phyloP scores from a whole-genome alignment of 2,329 filamentous ascomycete genomes.

The Colletotrichum trifolii region DNA sequence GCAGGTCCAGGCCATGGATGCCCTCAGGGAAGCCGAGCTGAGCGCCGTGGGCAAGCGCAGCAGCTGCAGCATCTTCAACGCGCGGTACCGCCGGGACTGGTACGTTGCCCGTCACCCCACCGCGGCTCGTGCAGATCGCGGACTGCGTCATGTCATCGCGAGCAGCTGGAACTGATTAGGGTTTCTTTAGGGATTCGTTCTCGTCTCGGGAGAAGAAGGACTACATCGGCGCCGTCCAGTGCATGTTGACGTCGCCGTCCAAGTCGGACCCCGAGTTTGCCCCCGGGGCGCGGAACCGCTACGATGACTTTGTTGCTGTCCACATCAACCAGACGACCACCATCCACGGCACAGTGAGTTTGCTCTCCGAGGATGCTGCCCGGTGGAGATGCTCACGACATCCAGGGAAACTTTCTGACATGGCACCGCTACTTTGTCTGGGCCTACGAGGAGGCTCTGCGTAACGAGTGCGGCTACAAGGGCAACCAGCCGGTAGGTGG shows the following conservation, averaged over 20 bases:
- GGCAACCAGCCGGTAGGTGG: conserved; percentile 33
- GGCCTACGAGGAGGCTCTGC: conserved; percentile 37
- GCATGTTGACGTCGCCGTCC: conserved; percentile 29
- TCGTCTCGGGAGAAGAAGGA: conserved; percentile 33
- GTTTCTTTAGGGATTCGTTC: conserved; percentile 4
- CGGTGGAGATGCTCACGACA: not conserved
- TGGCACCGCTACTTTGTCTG: conserved; percentile 38
- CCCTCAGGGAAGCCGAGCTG: conserved; percentile 3
- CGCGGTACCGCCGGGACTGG: conserved; percentile 32
- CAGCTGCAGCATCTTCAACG: conserved; percentile 31
- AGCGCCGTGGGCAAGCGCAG: conserved; percentile 17
- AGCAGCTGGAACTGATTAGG: not conserved
- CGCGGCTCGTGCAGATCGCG: not conserved
- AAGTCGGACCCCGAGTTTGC: conserved; percentile 22
- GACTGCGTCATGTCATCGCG: not conserved
- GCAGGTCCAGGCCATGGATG: conserved; percentile 9
- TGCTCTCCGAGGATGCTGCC: not conserved
- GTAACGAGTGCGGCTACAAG: conserved; percentile 36
- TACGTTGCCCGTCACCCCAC: not conserved
- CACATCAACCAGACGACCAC: conserved; percentile 32
- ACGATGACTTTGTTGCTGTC: conserved; percentile 39
- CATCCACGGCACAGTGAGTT: conserved; percentile 34
- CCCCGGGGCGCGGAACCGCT: conserved; percentile 33
- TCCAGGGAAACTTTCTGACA: conserved; percentile 36
- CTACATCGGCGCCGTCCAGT: conserved; percentile 37